Evolutionary conservation across 768 basidiomycete genomes (phyloP).

Genomic region (Rhizopogon vinicolor): DNA sequence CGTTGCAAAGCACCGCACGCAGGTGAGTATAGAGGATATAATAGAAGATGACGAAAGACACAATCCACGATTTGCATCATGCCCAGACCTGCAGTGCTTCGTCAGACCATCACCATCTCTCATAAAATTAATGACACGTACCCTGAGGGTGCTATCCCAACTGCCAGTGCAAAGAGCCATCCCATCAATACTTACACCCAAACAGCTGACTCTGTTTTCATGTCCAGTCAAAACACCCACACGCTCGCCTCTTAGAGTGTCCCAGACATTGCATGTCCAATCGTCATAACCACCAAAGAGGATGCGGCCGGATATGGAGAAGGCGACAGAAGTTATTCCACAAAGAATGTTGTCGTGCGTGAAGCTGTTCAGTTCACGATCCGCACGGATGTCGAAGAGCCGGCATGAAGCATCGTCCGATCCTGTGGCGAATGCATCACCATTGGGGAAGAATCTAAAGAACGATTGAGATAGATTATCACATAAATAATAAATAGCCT

Average conservation of each 20-base stretch:
- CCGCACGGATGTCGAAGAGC: conserved; percentile 95
- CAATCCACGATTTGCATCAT: conserved; percentile 38
- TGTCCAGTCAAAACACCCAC: conserved; percentile 97
- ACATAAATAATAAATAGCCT: conserved; percentile 28
- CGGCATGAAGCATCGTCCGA: conserved; percentile 99
- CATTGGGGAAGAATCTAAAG: conserved; percentile 95
- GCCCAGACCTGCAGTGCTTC: conserved; percentile 69
- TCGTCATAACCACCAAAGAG: conserved; percentile 99
- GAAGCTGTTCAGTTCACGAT: conserved; percentile 94
- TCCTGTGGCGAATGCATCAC: conserved; percentile 97
- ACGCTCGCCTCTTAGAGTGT: conserved; percentile 96
- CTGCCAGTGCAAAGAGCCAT: conserved; percentile 98
- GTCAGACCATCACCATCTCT: conserved; percentile 8
- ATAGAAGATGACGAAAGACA: conserved; percentile 17
- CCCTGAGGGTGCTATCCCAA: conserved; percentile 97
- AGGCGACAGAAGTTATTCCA: conserved; percentile 98
- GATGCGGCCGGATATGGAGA: conserved; percentile 96
- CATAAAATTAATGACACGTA: conserved; percentile 33
- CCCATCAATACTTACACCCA: conserved; percentile 93
- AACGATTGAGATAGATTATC: conserved; percentile 4
- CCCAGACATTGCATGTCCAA: conserved; percentile 99
- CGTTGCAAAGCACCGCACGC: conserved; percentile 40
- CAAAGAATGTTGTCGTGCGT: conserved; percentile 99
- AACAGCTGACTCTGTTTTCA: conserved; percentile 95
- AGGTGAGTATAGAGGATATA: conserved; percentile 47